phyloP scores from a whole-genome alignment of 1,139 yeast genomes.

The Chernovozyma aurita region DNA sequence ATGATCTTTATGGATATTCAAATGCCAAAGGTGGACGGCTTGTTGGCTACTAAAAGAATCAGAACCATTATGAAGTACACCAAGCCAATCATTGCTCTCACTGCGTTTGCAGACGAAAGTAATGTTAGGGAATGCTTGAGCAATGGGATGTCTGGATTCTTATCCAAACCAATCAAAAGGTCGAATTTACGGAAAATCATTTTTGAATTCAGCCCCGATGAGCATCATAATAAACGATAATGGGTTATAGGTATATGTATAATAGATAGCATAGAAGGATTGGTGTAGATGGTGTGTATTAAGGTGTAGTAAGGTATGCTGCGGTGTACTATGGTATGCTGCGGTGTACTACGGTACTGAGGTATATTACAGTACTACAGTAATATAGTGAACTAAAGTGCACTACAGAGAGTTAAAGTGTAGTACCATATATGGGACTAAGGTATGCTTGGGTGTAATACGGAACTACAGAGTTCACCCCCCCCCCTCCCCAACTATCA shows the following conservation, averaged over 20 bases:
- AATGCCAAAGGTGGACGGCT: conserved; percentile 91
- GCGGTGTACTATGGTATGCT: too few species aligned
- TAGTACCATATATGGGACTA: too few species aligned
- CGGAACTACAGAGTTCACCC: too few species aligned
- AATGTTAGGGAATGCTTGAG: conserved; percentile 73
- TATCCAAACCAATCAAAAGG: conserved; percentile 83
- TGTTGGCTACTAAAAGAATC: conserved; percentile 73
- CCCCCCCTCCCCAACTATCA: too few species aligned
- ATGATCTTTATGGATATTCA: conserved; percentile 93
- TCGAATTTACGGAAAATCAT: conserved; percentile 55
- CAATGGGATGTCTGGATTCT: conserved; percentile 84
- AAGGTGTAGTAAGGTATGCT: background rate
- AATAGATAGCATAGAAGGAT: conserved; percentile 1
- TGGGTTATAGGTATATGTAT: too few species aligned
- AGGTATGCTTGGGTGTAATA: too few species aligned
- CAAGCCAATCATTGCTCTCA: conserved; percentile 84
- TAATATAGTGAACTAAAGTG: too few species aligned
- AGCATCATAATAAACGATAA: background rate
- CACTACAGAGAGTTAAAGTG: too few species aligned
- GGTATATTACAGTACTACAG: too few species aligned
- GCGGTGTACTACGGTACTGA: too few species aligned
- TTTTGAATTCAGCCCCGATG: conserved; percentile 33
- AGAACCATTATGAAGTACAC: conserved; percentile 61
- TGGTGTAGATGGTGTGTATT: background rate
- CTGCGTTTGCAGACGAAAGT: conserved; percentile 90